Evolutionary conservation across 2,329 filamentous ascomycete species (phyloP).

Genomic region (Aspergillus costaricaensis): DNA sequence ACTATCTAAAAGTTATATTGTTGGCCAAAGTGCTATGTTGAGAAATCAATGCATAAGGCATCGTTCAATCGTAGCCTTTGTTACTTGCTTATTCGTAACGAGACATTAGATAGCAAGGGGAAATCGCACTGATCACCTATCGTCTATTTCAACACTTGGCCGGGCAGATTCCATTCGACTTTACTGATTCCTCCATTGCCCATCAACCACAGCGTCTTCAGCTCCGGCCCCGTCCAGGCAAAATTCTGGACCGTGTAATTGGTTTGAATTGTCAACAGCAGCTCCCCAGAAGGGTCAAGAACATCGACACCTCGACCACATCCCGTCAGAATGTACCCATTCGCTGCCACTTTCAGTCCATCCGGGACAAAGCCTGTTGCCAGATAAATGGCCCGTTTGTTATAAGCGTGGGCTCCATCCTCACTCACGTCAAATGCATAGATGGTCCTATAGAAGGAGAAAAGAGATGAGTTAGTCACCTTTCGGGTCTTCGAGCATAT

Average conservation of each 20-base stretch:
- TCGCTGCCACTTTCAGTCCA: constrained; percentile 46
- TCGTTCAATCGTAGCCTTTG: neutral
- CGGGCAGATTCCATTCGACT: constrained; percentile 41
- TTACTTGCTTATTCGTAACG: neutral
- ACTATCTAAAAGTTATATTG: neutral
- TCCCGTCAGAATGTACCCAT: constrained; percentile 46
- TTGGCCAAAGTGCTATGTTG: neutral
- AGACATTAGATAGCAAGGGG: neutral
- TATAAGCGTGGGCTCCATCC: constrained; percentile 37
- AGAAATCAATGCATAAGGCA: neutral
- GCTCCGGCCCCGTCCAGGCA: constrained; percentile 44
- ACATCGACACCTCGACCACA: constrained; percentile 45
- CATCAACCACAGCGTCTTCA: constrained; percentile 45
- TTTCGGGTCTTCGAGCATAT: neutral
- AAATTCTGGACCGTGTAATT: constrained; percentile 50
- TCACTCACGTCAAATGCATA: constrained; percentile 45
- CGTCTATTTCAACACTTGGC: constrained; percentile 29
- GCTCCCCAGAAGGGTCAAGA: constrained; percentile 39
- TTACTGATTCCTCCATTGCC: constrained; percentile 42
- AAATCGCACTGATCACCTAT: neutral
- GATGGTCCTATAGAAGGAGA: constrained; percentile 27
- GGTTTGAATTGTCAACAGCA: constrained; percentile 46
- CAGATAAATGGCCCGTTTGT: constrained; percentile 45
- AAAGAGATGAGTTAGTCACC: neutral
- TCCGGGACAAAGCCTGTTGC: constrained; percentile 45